phyloP scores from a whole-genome alignment of 768 basidiomycete genomes.

The Phaeotremella skinneri region DNA sequence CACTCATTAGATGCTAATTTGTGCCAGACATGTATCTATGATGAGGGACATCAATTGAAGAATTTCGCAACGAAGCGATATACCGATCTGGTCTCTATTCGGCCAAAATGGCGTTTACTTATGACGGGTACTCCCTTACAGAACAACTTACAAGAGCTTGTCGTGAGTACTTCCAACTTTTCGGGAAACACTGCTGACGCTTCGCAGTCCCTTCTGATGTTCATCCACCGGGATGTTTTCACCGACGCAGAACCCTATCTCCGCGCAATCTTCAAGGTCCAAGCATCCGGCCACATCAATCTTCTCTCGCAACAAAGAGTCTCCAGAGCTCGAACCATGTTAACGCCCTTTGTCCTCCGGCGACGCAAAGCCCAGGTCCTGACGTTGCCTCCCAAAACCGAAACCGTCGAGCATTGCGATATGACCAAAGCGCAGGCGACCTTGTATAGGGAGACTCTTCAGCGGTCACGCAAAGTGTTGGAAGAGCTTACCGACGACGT shows the following conservation, averaged over 20 bases:
- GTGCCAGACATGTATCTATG: constrained; percentile 80
- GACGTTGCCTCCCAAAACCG: constrained; percentile 83
- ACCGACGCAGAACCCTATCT: constrained; percentile 70
- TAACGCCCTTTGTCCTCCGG: constrained; percentile 98
- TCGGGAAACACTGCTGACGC: constrained; percentile 1
- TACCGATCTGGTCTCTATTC: constrained; percentile 77
- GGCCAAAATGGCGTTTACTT: constrained; percentile 82
- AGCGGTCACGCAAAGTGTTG: constrained; percentile 73
- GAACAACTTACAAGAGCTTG: constrained; percentile 57
- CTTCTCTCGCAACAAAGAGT: constrained; percentile 89
- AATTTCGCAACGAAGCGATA: constrained; percentile 98
- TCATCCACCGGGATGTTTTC: constrained; percentile 91
- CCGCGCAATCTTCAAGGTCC: constrained; percentile 91
- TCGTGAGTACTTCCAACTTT: constrained; percentile 45
- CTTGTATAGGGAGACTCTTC: constrained; percentile 81
- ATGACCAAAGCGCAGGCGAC: constrained; percentile 79
- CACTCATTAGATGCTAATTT: constrained; percentile 3
- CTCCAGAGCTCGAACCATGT: constrained; percentile 95
- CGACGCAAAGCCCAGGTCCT: constrained; percentile 93
- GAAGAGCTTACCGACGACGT: constrained; percentile 42
- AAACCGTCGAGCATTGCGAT: constrained; percentile 91
- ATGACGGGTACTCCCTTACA: constrained; percentile 93
- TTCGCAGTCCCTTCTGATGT: constrained; percentile 90
- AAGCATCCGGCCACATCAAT: constrained; percentile 75
- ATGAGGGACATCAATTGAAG: constrained; percentile 96